Conservation (phyloP, 176 grass and related monocot species). For the bread wheat (Triticum aestivum) region DNA sequence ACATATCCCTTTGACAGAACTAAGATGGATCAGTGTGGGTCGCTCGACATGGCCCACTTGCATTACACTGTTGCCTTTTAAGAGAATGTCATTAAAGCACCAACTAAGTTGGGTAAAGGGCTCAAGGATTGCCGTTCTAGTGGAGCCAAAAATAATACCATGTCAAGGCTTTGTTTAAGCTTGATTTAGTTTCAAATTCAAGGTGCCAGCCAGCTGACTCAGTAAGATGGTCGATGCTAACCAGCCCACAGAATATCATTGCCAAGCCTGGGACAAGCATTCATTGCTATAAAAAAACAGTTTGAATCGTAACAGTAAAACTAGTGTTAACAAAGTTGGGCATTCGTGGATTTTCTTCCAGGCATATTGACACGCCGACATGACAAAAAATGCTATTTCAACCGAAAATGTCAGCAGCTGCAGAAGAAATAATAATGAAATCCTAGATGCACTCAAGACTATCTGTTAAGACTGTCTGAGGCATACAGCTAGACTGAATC, state of each 20-base stretch:
- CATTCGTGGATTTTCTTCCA: neutral
- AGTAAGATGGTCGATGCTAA: neutral
- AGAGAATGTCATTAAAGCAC: neutral
- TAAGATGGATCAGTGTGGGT: neutral
- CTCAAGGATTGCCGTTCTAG: neutral
- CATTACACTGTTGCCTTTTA: neutral
- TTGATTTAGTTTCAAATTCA: neutral
- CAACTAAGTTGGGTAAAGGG: neutral
- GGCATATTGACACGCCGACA: neutral
- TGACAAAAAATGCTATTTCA: neutral
- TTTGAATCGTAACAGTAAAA: neutral
- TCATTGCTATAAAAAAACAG: neutral
- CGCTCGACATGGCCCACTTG: neutral
- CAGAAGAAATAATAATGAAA: conserved; percentile 26
- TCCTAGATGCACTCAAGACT: conserved; percentile 27
- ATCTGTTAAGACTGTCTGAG: neutral
- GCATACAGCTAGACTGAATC: neutral
- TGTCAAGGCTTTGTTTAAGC: neutral
- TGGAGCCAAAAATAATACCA: neutral
- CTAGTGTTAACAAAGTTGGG: neutral
- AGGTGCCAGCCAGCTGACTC: neutral
- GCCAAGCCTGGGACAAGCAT: neutral
- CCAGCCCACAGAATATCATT: neutral
- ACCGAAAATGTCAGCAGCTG: neutral
- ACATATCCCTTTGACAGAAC: neutral